Evolutionary conservation across 352 stramenopile genomes (phyloP), one percentile per base, ranked within the genome.

Genomic region (Pythium phragmitis): DNA sequence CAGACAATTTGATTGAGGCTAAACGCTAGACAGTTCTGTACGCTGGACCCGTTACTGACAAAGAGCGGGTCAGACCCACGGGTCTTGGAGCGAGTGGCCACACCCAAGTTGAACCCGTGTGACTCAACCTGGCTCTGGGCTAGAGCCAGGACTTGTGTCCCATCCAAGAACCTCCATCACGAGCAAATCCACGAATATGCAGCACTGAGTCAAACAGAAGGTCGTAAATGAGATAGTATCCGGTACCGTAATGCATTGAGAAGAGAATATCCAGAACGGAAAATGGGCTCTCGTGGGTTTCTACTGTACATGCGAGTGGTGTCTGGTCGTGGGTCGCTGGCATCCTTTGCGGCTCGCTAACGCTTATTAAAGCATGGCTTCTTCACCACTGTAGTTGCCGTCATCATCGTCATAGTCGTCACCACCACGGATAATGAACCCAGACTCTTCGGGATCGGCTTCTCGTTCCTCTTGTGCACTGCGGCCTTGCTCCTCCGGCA

Each of bases 341-440:
- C 11, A 39, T 39, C 34, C 34, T 39, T 14, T 13, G 7, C 7
- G 7, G 1, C 3, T 13, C 34, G 34, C 4, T 14, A 6, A 2
- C 11, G 11, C 13, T 56, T 33, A 70, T 56, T 33, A 70, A 17
- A 70, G 39, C 63, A 65, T 65, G 39, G 52, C 49, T 37, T 70
- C 63, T 30, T 70, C 56, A 16, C 65, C 63, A 26, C 63, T 65
- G 56, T 61, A 60, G 39, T 67, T 57, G 45, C 30, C 52, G 26
- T 64, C 63, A 14, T 60, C 48, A 17, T 54, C 52, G 43, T 60
- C 63, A 36, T 61, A 57, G 34, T 70, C 45, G 34, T 62, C 57
- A 14, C 57, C 63, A 17, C 57, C 57, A n/a, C 50, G 63, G 30
- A 58, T 51, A n/a, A 65, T 61, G 63, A 70, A 70, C 2, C 56